Evolutionary conservation across 306 rosid species (phyloP).

Genomic region (Ceratonia siliqua): DNA sequence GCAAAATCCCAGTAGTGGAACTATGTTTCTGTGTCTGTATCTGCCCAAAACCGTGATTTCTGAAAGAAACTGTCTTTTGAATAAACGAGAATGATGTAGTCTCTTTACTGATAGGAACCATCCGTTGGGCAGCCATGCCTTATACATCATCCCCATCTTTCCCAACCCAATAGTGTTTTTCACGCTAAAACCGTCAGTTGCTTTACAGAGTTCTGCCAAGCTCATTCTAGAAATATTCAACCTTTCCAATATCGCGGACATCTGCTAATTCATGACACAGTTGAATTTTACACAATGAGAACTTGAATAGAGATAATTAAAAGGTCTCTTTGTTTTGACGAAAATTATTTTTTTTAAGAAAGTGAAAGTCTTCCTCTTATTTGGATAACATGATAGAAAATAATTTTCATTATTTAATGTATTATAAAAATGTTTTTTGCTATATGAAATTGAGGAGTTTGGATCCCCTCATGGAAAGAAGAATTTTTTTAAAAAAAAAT

Average conservation of each 20-base stretch:
- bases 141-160: constrained; percentile 40
- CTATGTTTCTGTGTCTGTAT: constrained; percentile 34
- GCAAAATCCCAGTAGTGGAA: constrained; percentile 40
- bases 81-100: neutral
- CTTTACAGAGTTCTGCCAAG: constrained; percentile 27
- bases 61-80: neutral
- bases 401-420: no score
- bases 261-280: constrained; percentile 7
- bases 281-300: no score
- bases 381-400: no score
- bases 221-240: constrained; percentile 20
- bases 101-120: constrained; percentile 39
- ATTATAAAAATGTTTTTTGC: no score
- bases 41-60: constrained; percentile 34
- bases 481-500: no score
- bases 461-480: no score
- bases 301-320: neutral
- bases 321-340: no score
- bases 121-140: constrained; percentile 31
- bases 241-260: constrained; percentile 10
- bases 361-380: no score
- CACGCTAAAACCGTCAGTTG: constrained; percentile 34
- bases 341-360: no score
- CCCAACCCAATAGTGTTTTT: constrained; percentile 42
- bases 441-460: no score